phyloP scores from a whole-genome alignment of 345 rosid genomes.

The Moricandia arvensis region DNA sequence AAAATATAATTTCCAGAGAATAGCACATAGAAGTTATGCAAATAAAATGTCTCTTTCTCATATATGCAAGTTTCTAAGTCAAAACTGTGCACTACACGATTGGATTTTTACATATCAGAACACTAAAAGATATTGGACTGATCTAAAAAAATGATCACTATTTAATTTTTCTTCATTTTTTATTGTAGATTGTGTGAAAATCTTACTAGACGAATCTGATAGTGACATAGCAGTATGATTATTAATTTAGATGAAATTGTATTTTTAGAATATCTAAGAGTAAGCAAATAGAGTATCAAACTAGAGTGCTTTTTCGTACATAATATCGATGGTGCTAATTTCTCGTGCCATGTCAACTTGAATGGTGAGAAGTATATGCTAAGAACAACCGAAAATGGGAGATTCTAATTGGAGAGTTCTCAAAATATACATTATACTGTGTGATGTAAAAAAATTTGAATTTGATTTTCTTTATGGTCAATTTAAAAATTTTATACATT shows the following conservation, averaged over 20 bases:
- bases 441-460: too few relatives aligned
- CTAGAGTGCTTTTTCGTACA: neutral
- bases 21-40: neutral
- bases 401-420: too few relatives aligned
- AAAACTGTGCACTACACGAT: neutral
- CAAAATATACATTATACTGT: too few relatives aligned
- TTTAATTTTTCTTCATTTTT: too few relatives aligned
- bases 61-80: neutral
- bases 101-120: neutral
- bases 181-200: too few relatives aligned
- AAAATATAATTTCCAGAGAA: neutral
- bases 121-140: neutral
- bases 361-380: neutral
- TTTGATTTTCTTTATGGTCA: too few relatives aligned
- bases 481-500: too few relatives aligned
- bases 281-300: neutral
- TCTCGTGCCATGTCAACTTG: neutral
- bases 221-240: neutral
- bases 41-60: neutral
- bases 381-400: too few relatives aligned
- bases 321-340: constrained; percentile 16
- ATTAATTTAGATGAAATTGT: neutral
- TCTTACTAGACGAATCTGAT: too few relatives aligned
- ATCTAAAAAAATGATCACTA: neutral
- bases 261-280: neutral